phyloP scores from a whole-genome alignment of 164 flowering plant species.

The Paratinospora sagittata region DNA sequence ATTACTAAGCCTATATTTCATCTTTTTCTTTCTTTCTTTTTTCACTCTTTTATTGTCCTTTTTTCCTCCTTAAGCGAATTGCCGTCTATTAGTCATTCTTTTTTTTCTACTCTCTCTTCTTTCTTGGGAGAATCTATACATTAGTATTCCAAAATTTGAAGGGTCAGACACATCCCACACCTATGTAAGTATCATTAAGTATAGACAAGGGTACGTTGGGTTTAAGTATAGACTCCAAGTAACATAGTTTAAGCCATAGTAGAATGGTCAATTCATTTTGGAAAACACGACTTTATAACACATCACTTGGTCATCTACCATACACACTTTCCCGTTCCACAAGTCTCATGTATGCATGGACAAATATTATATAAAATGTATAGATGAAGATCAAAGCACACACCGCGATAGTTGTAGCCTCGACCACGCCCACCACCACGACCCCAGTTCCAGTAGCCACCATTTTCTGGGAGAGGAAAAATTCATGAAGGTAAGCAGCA shows the following conservation, averaged over 20 bases:
- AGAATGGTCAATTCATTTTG: background rate
- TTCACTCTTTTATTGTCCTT: too few relatives aligned
- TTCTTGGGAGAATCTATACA: too few relatives aligned
- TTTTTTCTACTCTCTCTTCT: too few relatives aligned
- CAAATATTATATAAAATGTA: background rate
- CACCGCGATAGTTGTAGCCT: conserved; percentile 46
- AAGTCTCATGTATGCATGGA: background rate
- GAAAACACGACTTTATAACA: background rate
- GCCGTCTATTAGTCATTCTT: too few relatives aligned
- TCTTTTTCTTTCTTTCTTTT: too few relatives aligned
- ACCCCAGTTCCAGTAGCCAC: conserved; percentile 36
- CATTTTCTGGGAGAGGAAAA: conserved; percentile 37
- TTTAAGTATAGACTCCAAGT: too few relatives aligned
- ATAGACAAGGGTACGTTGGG: too few relatives aligned
- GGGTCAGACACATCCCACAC: too few relatives aligned
- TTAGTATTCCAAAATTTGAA: too few relatives aligned
- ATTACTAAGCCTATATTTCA: too few relatives aligned
- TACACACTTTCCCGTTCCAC: background rate
- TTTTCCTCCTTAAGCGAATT: too few relatives aligned
- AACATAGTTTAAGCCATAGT: background rate
- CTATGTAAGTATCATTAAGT: too few relatives aligned
- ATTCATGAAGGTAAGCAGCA: background rate
- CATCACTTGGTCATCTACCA: background rate
- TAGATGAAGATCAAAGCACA: conserved; percentile 1
- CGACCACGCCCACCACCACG: conserved; percentile 55